Percentiles rank a stretch among this genome's conserved stretches.
Evolutionary conservation across 345 rosid species (phyloP).

Genomic region (Cochlearia excelsa): DNA sequence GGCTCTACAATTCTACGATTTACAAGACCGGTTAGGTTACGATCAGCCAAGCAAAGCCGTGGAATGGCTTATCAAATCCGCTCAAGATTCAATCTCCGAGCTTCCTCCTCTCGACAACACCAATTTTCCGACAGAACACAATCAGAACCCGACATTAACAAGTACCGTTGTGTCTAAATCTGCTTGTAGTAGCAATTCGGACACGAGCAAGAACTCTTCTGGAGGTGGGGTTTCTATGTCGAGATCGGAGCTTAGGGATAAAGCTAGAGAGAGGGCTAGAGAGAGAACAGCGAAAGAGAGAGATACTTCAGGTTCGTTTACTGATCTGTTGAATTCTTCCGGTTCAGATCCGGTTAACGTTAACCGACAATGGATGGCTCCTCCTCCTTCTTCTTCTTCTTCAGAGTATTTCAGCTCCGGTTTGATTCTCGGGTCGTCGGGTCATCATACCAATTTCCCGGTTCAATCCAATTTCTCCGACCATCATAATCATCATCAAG

Average conservation of each 20-base stretch:
- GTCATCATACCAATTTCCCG: conserved; percentile 32
- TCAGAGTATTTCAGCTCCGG: conserved; percentile 62
- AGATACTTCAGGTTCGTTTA: conserved; percentile 59
- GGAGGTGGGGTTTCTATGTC: conserved; percentile 58
- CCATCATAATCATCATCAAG: conserved; percentile 48
- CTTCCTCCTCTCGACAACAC: conserved; percentile 68
- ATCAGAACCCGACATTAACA: conserved; percentile 50
- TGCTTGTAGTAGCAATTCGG: conserved; percentile 91
- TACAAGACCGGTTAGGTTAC: conserved; percentile 88
- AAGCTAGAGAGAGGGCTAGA: conserved; percentile 77
- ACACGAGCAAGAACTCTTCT: conserved; percentile 86
- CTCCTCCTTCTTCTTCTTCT: conserved; percentile 37
- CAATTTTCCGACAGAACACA: conserved; percentile 56
- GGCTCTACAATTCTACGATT: conserved; percentile 89
- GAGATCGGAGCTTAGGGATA: conserved; percentile 64
- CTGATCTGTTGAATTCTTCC: conserved; percentile 71
- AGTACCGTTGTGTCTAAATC: conserved; percentile 53
- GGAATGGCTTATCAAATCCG: conserved; percentile 92
- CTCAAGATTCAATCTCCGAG: conserved; percentile 76
- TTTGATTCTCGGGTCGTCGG: conserved; percentile 42
- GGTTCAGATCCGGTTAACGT: conserved; percentile 49
- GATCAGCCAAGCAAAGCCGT: conserved; percentile 99
- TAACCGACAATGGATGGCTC: conserved; percentile 52
- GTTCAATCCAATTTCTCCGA: conserved; percentile 44
- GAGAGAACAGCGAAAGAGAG: conserved; percentile 83